Base-by-base conservation (phyloP, 345 rosid species). In the Garcia nutans region DNA sequence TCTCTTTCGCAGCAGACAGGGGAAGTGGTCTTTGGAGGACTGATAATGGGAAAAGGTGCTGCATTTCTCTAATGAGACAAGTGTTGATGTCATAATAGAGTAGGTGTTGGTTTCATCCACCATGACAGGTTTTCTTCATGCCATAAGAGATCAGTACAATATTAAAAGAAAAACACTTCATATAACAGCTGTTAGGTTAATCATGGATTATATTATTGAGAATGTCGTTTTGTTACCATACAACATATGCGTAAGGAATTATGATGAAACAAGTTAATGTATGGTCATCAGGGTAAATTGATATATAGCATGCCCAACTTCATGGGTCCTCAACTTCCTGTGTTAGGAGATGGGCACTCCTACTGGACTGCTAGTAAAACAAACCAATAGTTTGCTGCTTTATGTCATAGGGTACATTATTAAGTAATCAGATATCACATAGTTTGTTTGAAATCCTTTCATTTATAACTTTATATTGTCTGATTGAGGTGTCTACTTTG, bases 401-500 rank as follows among this genome's bases (percentile, higher is more conserved):
- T 63, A 64, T 31, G 19, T 19, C 28, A 19, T 15, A 15, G 8
- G 33, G 19, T n/a, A 26, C 16, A 72, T 24, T 45, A 72, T 22
- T 23, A 24, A 59, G 47, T 7, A 66, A 42, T 68, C 2, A 6
- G 42, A 59, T 15, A 49, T 61, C 20, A 47, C 63, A 22, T 10
- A 33, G 49, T 44, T 11, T 13, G 19, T 19, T 17, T 10, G 2
- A n/a, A 10, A 59, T 55, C 20, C 20, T 31, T 54, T 33, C 10
- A 54, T 66, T 26, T 63, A 60, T 62, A 58, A 61, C 11, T 63
- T 26, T 73, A 31, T 3, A 9, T 76, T 54, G 11, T 66, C 45
- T 75, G 68, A 74, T 1, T 64, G 19, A 61, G 44, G 54, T 15
- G 54, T 33, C 49, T 44, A 31, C 61, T 63, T 65, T 62, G 57